phyloP scores from a whole-genome alignment of 75 land plant species.

The Adiantum capillusveneris region DNA sequence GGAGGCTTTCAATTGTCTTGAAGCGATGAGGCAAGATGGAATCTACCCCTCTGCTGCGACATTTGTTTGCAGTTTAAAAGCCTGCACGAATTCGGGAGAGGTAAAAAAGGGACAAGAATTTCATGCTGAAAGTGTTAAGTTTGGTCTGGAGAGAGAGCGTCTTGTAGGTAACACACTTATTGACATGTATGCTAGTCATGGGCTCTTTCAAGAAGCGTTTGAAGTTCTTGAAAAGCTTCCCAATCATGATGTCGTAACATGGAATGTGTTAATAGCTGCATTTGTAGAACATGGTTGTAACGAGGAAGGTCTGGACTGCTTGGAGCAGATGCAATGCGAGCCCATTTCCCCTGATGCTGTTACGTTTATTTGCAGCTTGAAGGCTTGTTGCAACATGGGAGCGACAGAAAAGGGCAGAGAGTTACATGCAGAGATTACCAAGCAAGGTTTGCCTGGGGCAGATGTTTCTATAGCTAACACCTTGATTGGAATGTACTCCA shows the following conservation, averaged over 20 bases:
- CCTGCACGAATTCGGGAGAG: slow-evolving; percentile 3
- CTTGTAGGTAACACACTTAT: slow-evolving; percentile 23
- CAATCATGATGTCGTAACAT: slow-evolving; percentile 35
- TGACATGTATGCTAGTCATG: slow-evolving; percentile 48
- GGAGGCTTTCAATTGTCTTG: slow-evolving; percentile 33
- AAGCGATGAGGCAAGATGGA: slow-evolving; percentile 18
- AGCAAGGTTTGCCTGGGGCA: slow-evolving; percentile 24
- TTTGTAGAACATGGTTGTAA: slow-evolving; percentile 32
- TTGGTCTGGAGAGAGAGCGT: slow-evolving; percentile 10
- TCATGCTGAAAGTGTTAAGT: neutral
- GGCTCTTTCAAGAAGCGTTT: slow-evolving; percentile 18
- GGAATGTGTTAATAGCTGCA: slow-evolving; percentile 51
- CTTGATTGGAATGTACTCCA: slow-evolving; percentile 42
- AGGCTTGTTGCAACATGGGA: slow-evolving; percentile 34
- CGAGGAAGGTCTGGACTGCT: slow-evolving; percentile 35
- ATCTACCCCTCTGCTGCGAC: slow-evolving; percentile 36
- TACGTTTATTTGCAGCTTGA: slow-evolving; percentile 44
- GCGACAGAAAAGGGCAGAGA: slow-evolving; percentile 22
- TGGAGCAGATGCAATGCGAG: slow-evolving; percentile 25
- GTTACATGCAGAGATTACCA: slow-evolving; percentile 37
- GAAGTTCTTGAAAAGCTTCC: slow-evolving; percentile 27
- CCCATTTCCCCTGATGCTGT: slow-evolving; percentile 29
- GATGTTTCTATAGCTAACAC: slow-evolving; percentile 32
- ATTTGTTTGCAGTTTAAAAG: slow-evolving; percentile 20
- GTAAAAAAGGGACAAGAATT: neutral